Evolutionary conservation across 768 basidiomycete species (phyloP).

Genomic region (Xanthoconium stramineum): DNA sequence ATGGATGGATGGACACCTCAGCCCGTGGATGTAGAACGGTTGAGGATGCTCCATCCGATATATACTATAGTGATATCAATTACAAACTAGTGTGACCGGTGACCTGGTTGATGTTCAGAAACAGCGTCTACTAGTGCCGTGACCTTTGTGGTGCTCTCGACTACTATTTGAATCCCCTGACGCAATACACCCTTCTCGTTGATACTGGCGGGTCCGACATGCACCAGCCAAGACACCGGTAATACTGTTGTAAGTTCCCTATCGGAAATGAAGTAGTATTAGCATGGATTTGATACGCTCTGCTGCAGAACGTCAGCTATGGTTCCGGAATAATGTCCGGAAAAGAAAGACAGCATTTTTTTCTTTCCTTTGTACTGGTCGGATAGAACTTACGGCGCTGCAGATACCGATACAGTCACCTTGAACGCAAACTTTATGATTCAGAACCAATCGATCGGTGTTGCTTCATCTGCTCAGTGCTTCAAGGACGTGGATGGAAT

Average conservation of each 20-base stretch:
- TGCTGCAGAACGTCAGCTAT: slow-evolving; percentile 45
- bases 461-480: slow-evolving; percentile 41
- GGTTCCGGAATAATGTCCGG: slow-evolving; percentile 54
- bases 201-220: too few relatives aligned
- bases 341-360: slow-evolving; percentile 41
- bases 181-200: too few relatives aligned
- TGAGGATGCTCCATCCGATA: too few relatives aligned
- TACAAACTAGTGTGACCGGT: too few relatives aligned
- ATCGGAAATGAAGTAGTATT: not conserved
- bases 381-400: not conserved
- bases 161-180: too few relatives aligned
- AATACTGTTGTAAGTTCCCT: slow-evolving; percentile 32
- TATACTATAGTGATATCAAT: too few relatives aligned
- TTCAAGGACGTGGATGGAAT: slow-evolving; percentile 51
- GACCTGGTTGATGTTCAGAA: too few relatives aligned
- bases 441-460: slow-evolving; percentile 46
- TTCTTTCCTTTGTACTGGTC: not conserved
- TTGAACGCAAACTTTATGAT: slow-evolving; percentile 40
- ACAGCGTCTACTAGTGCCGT: too few relatives aligned
- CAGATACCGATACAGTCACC: slow-evolving; percentile 48
- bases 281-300: not conserved
- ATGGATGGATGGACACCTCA: too few relatives aligned
- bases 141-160: too few relatives aligned
- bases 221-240: slow-evolving; percentile 42
- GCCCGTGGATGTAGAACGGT: too few relatives aligned